Base-by-base conservation (phyloP, 2,329 filamentous ascomycete species). In the Pseudogymnoascus sp. region DNA sequence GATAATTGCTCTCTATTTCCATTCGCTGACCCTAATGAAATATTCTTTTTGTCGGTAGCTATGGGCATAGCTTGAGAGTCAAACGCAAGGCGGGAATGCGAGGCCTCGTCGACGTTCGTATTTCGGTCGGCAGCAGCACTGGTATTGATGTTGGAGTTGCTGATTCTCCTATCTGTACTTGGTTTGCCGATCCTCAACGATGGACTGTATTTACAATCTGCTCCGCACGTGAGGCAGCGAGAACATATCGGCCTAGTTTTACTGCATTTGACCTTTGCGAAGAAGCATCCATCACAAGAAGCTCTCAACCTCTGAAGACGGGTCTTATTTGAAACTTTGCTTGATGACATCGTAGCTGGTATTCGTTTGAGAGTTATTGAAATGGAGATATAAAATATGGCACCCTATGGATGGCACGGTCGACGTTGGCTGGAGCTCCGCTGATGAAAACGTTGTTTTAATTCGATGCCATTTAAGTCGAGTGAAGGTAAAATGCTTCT, bases 261-360 rank as follows among this genome's bases (percentile, higher is more conserved):
- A 66, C 79, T 81, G 71, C 81, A 83, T 68, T 83, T 83, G 72
- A 83, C 80, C 69, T 83, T 83, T 66, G 81, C 81, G 18, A 81
- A 71, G 70, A 83, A 82, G 71, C 81, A 83, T 6, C 79, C 79
- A 66, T 83, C 81, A 69, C 81, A 83, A 16, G 81, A 83, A 21
- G 77, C 78, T 64, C 79, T 74, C 31, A 81, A 72, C 54, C 77
- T 76, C 59, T 76, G 76, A 67, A 77, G 75, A 36, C 75, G 74
- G 65, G 73, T 68, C 64, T 77, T 77, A 31, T 63, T 62, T 40
- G 51, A 40, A 59, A 54, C 60, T 39, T 65, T 64, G 23, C 23
- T 62, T 51, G 62, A 54, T 16, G 65, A 65, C 65, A 66, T 68
- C 62, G 61, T 59, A 51, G 42, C 23, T 11, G 14, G 23, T 26